phyloP scores from a whole-genome alignment of 202 grass and related monocot species.

The Saccharum hybrid region DNA sequence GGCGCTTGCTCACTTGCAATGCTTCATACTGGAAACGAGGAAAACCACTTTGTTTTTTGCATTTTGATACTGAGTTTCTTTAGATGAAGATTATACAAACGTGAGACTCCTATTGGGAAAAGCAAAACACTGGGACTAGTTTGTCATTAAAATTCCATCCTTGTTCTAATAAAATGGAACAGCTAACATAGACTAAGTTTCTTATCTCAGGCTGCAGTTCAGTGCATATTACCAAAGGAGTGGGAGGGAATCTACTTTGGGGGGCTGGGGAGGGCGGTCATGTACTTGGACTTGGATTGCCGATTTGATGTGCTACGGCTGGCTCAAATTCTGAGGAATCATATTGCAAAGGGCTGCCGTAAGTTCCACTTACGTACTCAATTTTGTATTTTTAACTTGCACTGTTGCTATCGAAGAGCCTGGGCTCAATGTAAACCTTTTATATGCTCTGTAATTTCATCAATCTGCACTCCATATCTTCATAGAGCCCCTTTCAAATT shows the following conservation, averaged over 20 bases:
- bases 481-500: slow-evolving; percentile 23
- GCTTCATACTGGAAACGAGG: not conserved
- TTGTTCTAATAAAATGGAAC: not conserved
- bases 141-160: not conserved
- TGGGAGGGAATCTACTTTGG: slow-evolving; percentile 76
- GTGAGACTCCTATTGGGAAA: not conserved
- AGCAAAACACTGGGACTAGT: no score
- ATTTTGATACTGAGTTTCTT: not conserved
- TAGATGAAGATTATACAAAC: slow-evolving; percentile 5
- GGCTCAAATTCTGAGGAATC: slow-evolving; percentile 64
- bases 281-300: slow-evolving; percentile 88
- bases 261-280: slow-evolving; percentile 66
- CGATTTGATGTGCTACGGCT: slow-evolving; percentile 83
- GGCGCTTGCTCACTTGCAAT: not conserved
- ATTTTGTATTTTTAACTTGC: slow-evolving; percentile 32
- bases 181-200: not conserved
- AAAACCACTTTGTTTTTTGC: not conserved
- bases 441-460: not conserved
- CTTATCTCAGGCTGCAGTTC: slow-evolving; percentile 66
- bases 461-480: slow-evolving; percentile 10
- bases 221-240: slow-evolving; percentile 85
- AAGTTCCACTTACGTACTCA: slow-evolving; percentile 18
- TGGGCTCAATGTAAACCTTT: not conserved
- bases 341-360: slow-evolving; percentile 52
- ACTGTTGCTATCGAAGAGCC: slow-evolving; percentile 10